Base-by-base conservation (phyloP, 75 land plant species). In the Sequoiadendron giganteum region DNA sequence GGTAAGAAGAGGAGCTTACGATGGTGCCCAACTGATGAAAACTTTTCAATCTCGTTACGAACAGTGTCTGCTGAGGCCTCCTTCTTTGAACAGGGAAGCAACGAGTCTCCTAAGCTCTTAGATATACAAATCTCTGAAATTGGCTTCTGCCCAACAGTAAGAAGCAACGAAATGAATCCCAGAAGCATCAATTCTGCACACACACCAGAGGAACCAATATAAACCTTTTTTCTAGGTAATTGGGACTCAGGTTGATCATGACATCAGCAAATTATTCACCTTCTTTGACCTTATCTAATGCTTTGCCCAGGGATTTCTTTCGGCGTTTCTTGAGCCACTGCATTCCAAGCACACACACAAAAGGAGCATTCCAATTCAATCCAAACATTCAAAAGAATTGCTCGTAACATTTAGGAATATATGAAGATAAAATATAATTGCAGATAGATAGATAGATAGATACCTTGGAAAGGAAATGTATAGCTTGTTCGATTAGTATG, bases 181-280 rank as follows among this genome's bases (percentile, higher is more conserved):
- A 95, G 76, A 15, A 95, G 90, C 97, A 95, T 95, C 80, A 95
- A 86, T 87, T 95, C 97, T 95, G 96, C 86, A 87, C 0, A 21
- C 48, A 6, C 21, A 80, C 7, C 4, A 40, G 10, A 42, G 25
- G 3, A 45, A 45, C 7, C 7, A 7, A 72, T 9, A 4, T 28
- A 70, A 25, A 70, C 28, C 30, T 4, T 21, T 21, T 8, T 5
- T 7, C 75, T 28, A 45, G 7, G 48, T 0, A 36, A 76, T 76
- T 10, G 1, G 15, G 43, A 42, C 36, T 32, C 1, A 32, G 15
- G 38, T 15, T 32, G 34, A 36, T 6, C 10, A 34, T 38, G 80
- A 32, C 48, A 45, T 45, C 5, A 56, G 43, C 43, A 45, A 45
- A 45, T 45, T 45, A 45, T 45, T 45, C 48, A 80, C 83, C 83